Evolutionary conservation across 768 basidiomycete genomes (phyloP), one percentile per base, ranked within the genome.

Genomic region (Saitozyma sp.): DNA sequence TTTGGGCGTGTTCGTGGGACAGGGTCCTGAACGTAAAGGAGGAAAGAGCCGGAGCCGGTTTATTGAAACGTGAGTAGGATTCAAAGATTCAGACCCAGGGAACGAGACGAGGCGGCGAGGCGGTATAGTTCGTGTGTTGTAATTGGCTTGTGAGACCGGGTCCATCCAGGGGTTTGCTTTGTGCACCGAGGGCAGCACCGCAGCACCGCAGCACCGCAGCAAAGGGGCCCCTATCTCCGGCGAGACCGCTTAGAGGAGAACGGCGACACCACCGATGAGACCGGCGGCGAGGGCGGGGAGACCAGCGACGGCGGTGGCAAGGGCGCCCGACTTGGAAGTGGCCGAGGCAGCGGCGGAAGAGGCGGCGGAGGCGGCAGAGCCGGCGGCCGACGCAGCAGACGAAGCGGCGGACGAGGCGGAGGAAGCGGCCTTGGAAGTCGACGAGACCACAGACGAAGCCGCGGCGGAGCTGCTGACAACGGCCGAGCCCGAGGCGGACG

Each of bases 221-320:
- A 5, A 2, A 2, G 29, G 29, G 29, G 29, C 5, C 29, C 2
- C 29, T 29, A 5, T 29, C 29, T 2, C 29, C 29, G 2, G 29
- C 5, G 29, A 5, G 29, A 29, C 29, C 14, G 41, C 58, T 74
- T 69, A 75, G 52, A 72, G 54, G 40, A 75, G 57, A 10, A 58
- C 29, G 46, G 69, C 74, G 29, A 75, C 59, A 58, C 66, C 74
- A 60, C 70, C 74, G 48, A 75, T 39, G 19, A 61, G 59, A 50
- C 63, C 73, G 48, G 63, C 46, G 40, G 65, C 68, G 58, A 75
- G 40, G 29, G 74, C 74, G 39, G 66, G 70, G 29, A 68, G n/a
- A 54, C 63, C 73, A 55, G 65, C 61, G 45, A 62, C 54, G 37
- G 62, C 67, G 57, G 57, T 67, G 45, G 60, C 29, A 39, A 65